A percentile compares a stretch with the other conserved stretches of the same genome.
Conservation (phyloP, 1,284 basidiomycete genomes). For the Marasmius oreades region DNA sequence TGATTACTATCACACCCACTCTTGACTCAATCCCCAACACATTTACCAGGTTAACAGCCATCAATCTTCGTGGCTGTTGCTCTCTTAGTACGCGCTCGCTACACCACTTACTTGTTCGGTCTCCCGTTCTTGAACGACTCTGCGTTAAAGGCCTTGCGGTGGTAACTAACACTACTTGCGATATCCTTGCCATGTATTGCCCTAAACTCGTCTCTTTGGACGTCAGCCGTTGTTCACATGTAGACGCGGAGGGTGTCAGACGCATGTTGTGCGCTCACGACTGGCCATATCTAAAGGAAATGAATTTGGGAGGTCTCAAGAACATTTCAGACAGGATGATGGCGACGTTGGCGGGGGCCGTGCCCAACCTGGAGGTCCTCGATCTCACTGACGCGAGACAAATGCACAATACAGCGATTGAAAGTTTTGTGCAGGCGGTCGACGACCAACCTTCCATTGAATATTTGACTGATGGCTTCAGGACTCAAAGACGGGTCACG, state of each 20-base stretch:
- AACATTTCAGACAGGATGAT: constrained; percentile 59
- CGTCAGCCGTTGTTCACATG: constrained; percentile 67
- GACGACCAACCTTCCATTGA: constrained; percentile 23
- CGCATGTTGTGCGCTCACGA: constrained; percentile 39
- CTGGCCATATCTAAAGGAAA: constrained; percentile 47
- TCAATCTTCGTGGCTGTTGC: constrained; percentile 78
- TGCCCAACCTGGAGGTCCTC: constrained; percentile 76
- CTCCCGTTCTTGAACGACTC: constrained; percentile 57
- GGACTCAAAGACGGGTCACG: constrained; percentile 63
- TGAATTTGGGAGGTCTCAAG: constrained; percentile 66
- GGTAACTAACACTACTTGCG: constrained; percentile 73
- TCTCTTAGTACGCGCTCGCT: constrained; percentile 62
- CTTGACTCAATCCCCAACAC: constrained; percentile 27
- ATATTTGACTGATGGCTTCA: constrained; percentile 42
- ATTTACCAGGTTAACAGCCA: constrained; percentile 60
- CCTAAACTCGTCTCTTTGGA: constrained; percentile 61
- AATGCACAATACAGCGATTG: constrained; percentile 72
- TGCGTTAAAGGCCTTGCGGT: constrained; percentile 65
- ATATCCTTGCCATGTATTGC: constrained; percentile 57
- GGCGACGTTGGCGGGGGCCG: constrained; percentile 53
- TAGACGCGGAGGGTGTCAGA: constrained; percentile 63
- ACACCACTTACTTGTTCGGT: constrained; percentile 67
- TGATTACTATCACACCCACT: constrained; percentile 34
- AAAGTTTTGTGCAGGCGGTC: constrained; percentile 64
- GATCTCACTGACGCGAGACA: constrained; percentile 74